Evolutionary conservation across 768 basidiomycete species (phyloP), one percentile per base, ranked within the genome.

Genomic region (Neoboletus magnificus): DNA sequence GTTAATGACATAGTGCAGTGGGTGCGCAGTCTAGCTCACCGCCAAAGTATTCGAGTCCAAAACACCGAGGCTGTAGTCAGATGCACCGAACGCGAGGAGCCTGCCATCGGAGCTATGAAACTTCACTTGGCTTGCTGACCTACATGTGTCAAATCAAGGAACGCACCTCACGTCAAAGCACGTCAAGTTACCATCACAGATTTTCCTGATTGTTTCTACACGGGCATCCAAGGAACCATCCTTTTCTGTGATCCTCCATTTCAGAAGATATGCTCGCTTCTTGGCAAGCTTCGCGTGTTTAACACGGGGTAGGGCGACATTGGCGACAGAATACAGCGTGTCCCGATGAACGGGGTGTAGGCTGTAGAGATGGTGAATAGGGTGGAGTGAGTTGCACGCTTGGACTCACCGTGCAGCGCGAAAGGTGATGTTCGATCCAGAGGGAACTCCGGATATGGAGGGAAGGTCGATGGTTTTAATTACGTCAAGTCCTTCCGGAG

Each of bases 81-180:
- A 93, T 13, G 86, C 87, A 4, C 94, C 96, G 64, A 85, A 93
- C 1, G 89, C 93, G 15, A 98, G 73, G 36, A 90, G 76, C 57
- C 81, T 85, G 1, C 97, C 96, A 68, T 95, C 84, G 43, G 81
- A 73, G 64, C 94, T 98, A 60, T 27, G 56, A 52, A 40, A 49
- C 29, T n/a, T 55, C 22, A 36, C 13, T 54, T 52, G 32, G 40
- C 46, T 51, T 59, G 30, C 10, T 36, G 43, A 30, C 2, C 37
- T 33, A 58, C 52, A 45, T 56, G 29, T 39, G 33, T 48, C 44
- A 42, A 45, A 35, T 45, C 15, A 22, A 25, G 13, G 50, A 13
- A 64, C 79, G 53, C 59, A 92, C 94, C 92, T 96, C 50, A 93
- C 73, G 66, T 93, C 92, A 66, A 98, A 88, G 63, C 86, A 89